Conservation (phyloP, 805 yeast species). For the Starmera quercuum region DNA sequence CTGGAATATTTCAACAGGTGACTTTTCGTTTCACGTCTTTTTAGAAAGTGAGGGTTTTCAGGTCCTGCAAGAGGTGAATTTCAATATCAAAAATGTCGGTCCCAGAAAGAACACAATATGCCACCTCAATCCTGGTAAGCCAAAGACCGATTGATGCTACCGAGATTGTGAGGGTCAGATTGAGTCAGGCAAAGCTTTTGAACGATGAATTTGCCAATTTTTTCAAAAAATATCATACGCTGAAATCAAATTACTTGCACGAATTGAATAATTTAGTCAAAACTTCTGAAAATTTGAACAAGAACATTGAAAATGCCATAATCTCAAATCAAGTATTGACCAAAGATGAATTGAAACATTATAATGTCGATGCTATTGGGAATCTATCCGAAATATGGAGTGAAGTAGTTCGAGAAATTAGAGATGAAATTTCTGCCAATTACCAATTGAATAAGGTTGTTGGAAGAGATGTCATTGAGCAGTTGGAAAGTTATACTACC, state of each 20-base stretch:
- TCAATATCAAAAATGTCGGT: constrained; percentile 3
- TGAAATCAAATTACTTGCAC: constrained; percentile 15
- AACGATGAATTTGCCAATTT: constrained; percentile 58
- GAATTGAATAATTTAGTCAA: constrained; percentile 14
- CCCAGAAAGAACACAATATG: constrained; percentile 26
- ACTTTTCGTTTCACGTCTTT: no score
- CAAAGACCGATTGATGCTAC: constrained; percentile 53
- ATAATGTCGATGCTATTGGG: constrained; percentile 41
- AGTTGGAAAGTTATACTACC: constrained; percentile 44
- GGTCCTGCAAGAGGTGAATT: no score
- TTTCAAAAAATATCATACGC: constrained; percentile 35
- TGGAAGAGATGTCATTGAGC: constrained; percentile 47
- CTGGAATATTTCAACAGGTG: no score
- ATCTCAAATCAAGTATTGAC: constrained; percentile 32
- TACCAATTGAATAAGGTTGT: constrained; percentile 38
- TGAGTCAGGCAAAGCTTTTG: constrained; percentile 43
- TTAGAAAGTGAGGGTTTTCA: no score
- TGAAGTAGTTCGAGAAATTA: constrained; percentile 30
- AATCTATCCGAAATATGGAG: constrained; percentile 36
- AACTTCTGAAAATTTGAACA: constrained; percentile 23
- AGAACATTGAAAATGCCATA: constrained; percentile 24
- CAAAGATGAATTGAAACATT: constrained; percentile 39
- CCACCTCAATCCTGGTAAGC: constrained; percentile 31
- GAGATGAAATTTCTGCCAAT: constrained; percentile 41
- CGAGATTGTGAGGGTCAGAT: constrained; percentile 50